A percentile compares a stretch with the other conserved stretches of the same genome.
These are phyloP conservation scores for Draba incana DNA, from an alignment of 345 rosid genomes.

Conservation along the genomic window DNA sequence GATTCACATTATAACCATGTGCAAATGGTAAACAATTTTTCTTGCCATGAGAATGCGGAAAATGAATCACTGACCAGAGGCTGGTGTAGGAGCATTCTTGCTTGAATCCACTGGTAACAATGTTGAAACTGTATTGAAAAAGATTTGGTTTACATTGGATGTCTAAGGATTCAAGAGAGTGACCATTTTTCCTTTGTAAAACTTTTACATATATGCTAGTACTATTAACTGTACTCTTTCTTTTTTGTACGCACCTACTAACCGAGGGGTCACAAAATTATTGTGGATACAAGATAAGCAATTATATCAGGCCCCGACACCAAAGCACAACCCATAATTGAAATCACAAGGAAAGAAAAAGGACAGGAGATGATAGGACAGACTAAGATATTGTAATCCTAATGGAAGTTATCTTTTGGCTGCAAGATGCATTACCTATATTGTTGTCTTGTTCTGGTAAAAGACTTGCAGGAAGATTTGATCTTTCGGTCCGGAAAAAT, in stretches of 20 bases:
- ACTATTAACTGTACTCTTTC: neutral
- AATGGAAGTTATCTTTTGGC: conserved; percentile 20
- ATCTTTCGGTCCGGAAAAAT: conserved; percentile 74
- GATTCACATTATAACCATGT: conserved; percentile 22
- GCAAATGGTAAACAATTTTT: conserved; percentile 4
- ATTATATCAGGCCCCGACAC: conserved; percentile 3
- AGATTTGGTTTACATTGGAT: conserved; percentile 3
- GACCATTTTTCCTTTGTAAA: conserved; percentile 13
- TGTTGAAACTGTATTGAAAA: conserved; percentile 38
- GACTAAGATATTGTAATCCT: neutral
- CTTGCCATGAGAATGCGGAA: conserved; percentile 15
- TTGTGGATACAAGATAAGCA: conserved; percentile 22
- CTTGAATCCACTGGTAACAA: conserved; percentile 27
- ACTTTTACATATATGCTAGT: neutral
- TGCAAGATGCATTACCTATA: conserved; percentile 53
- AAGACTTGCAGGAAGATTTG: conserved; percentile 41
- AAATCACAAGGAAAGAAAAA: conserved; percentile 12
- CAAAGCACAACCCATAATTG: conserved; percentile 16
- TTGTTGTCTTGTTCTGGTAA: conserved; percentile 44
- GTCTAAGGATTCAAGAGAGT: neutral
- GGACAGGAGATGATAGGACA: conserved; percentile 2
- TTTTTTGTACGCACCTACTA: neutral
- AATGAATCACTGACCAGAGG: conserved; percentile 34
- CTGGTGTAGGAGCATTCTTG: conserved; percentile 30
- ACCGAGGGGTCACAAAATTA: neutral